Base-by-base conservation (phyloP, 2,329 filamentous ascomycete genomes). In the Aaosphaeria arxii region DNA sequence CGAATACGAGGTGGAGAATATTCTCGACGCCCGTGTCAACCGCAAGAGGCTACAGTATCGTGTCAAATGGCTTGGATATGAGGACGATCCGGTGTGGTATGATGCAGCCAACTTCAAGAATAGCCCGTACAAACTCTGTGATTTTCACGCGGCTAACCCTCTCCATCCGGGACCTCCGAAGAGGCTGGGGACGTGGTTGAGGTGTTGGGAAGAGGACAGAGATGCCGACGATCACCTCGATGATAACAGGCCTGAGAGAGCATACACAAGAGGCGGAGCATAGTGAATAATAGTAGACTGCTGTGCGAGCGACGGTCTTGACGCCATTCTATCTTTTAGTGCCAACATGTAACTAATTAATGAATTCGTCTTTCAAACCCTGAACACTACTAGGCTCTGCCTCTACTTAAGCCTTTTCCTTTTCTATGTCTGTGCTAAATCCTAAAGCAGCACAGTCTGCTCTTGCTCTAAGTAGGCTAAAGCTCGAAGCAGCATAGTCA, bases 101-200 rank as follows among this genome's bases (percentile, higher is more conserved):
- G 29, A 47, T 31, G 48, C 48, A 38, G 4, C 44, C 35, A 51
- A 51, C 48, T 51, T 51, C 36, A 51, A 50, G 36, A 48, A 48
- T 45, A 44, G 46, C 46, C 46, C 42, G 11, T 30, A 48, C 46
- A 45, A 42, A 32, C 47, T 49, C 39, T n/a, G 4, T 42, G 39
- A 31, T n/a, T 49, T 49, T 43, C 35, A 49, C 28, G 43, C 4
- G 24, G 47, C 43, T n/a, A 32, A 49, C 17, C 43, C 47, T 39
- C 11, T 40, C 47, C 40, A 35, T 24, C 43, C 39, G 24, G 47
- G 42, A n/a, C 42, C 42, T 32, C 46, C 40, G 30, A 36, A 35
- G 40, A 42, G 46, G 33, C 36, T 49, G 13, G 43, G 31, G 7
- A 11, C 13, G 7, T 46, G 35, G 43, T 30, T 43, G 32, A 17